These are phyloP conservation scores for Suillus brevipes DNA, from an alignment of 768 basidiomycete genomes.

Conservation along the genomic window DNA sequence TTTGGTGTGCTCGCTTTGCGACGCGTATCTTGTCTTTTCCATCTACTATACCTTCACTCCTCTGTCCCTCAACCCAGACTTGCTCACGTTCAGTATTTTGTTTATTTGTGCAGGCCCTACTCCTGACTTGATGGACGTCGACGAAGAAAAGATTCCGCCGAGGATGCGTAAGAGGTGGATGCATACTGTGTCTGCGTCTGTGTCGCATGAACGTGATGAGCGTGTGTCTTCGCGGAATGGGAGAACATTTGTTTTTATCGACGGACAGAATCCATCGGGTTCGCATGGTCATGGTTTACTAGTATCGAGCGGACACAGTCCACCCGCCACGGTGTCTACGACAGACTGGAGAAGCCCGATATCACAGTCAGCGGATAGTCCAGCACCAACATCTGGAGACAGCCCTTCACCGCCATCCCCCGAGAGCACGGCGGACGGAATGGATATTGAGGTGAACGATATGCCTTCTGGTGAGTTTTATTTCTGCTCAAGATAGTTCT, in stretches of 20 bases:
- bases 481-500: neutral
- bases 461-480: constrained; percentile 20
- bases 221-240: neutral
- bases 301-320: neutral
- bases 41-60: neutral
- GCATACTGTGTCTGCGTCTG: constrained; percentile 11
- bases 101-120: constrained; percentile 6
- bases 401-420: constrained; percentile 1
- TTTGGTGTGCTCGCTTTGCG: neutral
- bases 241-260: neutral
- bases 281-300: neutral
- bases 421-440: constrained; percentile 12
- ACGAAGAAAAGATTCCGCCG: constrained; percentile 51
- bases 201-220: neutral
- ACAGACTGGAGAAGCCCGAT: constrained; percentile 27
- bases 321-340: constrained; percentile 15
- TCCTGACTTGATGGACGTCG: constrained; percentile 17
- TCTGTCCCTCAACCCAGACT: neutral
- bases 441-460: constrained; percentile 26
- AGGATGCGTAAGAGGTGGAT: constrained; percentile 59
- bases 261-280: neutral
- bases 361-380: constrained; percentile 14
- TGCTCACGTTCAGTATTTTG: neutral
- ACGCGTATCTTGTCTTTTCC: neutral
- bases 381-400: constrained; percentile 1